Evolutionary conservation across 1,284 basidiomycete genomes (phyloP).

Genomic region (Trametes pubescens): DNA sequence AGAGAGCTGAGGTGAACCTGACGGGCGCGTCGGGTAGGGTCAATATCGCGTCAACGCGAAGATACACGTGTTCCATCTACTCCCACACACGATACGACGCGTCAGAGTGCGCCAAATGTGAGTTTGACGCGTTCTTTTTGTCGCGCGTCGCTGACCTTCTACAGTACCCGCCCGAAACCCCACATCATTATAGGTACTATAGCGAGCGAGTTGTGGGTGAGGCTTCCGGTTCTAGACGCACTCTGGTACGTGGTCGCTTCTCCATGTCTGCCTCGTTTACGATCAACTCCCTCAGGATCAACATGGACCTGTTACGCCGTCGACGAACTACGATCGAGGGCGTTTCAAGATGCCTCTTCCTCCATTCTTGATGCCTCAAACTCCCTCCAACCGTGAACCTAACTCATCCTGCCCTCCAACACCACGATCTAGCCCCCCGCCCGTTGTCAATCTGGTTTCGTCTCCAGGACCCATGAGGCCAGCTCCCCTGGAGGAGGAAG

Average conservation of each 20-base stretch:
- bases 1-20: not conserved
- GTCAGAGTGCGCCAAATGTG: slow-evolving; percentile 43
- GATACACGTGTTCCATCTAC: slow-evolving; percentile 50
- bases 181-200: slow-evolving; percentile 45
- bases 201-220: slow-evolving; percentile 42
- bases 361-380: slow-evolving; percentile 26
- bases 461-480: slow-evolving; percentile 78
- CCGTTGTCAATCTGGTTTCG: slow-evolving; percentile 74
- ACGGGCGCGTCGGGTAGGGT: slow-evolving; percentile 39
- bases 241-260: slow-evolving; percentile 24
- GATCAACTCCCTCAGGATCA: slow-evolving; percentile 23
- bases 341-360: slow-evolving; percentile 32
- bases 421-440: slow-evolving; percentile 56
- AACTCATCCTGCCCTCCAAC: slow-evolving; percentile 58
- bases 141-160: slow-evolving; percentile 1
- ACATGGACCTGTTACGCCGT: slow-evolving; percentile 31
- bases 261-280: not conserved
- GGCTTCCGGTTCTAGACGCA: slow-evolving; percentile 36
- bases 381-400: slow-evolving; percentile 36
- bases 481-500: slow-evolving; percentile 64
- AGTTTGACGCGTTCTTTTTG: slow-evolving; percentile 33
- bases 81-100: slow-evolving; percentile 41
- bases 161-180: slow-evolving; percentile 38
- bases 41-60: slow-evolving; percentile 65
- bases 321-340: slow-evolving; percentile 22